These are phyloP conservation scores for Talaromyces thailandensis DNA, from an alignment of 495 filamentous ascomycete species.

Conservation along the genomic window DNA sequence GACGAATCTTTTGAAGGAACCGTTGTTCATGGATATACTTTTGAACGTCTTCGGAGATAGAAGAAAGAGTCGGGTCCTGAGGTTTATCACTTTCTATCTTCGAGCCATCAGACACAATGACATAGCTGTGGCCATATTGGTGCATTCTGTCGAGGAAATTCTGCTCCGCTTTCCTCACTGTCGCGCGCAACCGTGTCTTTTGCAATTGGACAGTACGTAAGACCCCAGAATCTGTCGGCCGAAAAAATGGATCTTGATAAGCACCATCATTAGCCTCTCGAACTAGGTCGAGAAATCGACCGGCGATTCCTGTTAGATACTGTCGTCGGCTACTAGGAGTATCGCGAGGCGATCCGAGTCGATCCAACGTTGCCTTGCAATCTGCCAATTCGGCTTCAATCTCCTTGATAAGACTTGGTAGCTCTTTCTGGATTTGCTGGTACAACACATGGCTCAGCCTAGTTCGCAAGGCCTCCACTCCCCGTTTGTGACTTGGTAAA, in stretches of 20 bases:
- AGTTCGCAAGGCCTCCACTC: constrained; percentile 26
- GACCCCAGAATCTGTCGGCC: neutral
- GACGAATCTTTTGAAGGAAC: neutral
- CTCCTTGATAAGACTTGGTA: constrained; percentile 23
- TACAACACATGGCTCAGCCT: constrained; percentile 34
- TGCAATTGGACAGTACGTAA: neutral
- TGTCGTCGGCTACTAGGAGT: neutral
- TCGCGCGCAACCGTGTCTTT: neutral
- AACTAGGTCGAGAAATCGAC: neutral
- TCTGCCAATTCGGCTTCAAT: constrained; percentile 10
- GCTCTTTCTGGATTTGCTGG: constrained; percentile 29
- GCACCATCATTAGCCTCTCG: neutral
- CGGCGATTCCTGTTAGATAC: neutral
- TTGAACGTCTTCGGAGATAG: neutral
- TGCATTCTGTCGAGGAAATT: neutral
- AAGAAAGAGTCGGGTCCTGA: neutral
- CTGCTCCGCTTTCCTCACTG: neutral
- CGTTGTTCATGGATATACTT: neutral
- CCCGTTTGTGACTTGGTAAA: constrained; percentile 15
- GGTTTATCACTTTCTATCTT: neutral
- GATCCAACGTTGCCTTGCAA: neutral
- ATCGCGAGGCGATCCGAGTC: constrained; percentile 4
- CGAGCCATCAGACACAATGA: neutral
- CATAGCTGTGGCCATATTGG: neutral
- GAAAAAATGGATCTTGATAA: constrained; percentile 2